A percentile compares a stretch with the other conserved stretches of the same genome.
phyloP scores from a whole-genome alignment of 371 early-diverging fungal species.

The Mucor irregularis region DNA sequence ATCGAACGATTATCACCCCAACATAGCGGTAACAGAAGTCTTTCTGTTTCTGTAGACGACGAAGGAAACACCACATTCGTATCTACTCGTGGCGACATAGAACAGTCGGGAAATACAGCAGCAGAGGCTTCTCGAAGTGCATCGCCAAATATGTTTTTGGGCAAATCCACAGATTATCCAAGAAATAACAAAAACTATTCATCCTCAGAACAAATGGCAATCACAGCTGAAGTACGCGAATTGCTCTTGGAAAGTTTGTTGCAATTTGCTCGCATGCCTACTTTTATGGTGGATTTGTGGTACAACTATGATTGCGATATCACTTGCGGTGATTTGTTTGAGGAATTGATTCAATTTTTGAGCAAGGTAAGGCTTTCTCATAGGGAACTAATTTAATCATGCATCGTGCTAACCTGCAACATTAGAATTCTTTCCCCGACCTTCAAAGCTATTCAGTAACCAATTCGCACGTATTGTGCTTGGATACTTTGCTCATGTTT shows the following conservation, averaged over 20 bases:
- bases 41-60: slow-evolving; percentile 39
- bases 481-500: slow-evolving; percentile 81
- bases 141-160: slow-evolving; percentile 46
- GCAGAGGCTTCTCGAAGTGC: slow-evolving; percentile 25
- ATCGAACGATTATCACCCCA: slow-evolving; percentile 65
- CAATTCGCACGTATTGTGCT: slow-evolving; percentile 66
- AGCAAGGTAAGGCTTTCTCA: slow-evolving; percentile 40
- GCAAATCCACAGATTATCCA: slow-evolving; percentile 25
- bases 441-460: slow-evolving; percentile 65
- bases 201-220: slow-evolving; percentile 47
- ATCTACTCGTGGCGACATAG: neutral
- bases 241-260: slow-evolving; percentile 79
- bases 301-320: slow-evolving; percentile 91
- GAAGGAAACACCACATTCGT: slow-evolving; percentile 42
- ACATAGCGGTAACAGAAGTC: slow-evolving; percentile 34
- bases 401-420: too few relatives aligned
- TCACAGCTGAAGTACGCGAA: slow-evolving; percentile 80
- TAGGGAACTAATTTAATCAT: neutral
- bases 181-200: slow-evolving; percentile 23
- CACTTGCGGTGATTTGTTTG: slow-evolving; percentile 81
- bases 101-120: neutral
- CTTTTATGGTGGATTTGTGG: slow-evolving; percentile 87
- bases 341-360: slow-evolving; percentile 80
- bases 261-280: slow-evolving; percentile 68
- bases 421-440: slow-evolving; percentile 73